Evolutionary conservation across 2,329 filamentous ascomycete species (phyloP).

Genomic region (Ceratocystis eucalypticola): DNA sequence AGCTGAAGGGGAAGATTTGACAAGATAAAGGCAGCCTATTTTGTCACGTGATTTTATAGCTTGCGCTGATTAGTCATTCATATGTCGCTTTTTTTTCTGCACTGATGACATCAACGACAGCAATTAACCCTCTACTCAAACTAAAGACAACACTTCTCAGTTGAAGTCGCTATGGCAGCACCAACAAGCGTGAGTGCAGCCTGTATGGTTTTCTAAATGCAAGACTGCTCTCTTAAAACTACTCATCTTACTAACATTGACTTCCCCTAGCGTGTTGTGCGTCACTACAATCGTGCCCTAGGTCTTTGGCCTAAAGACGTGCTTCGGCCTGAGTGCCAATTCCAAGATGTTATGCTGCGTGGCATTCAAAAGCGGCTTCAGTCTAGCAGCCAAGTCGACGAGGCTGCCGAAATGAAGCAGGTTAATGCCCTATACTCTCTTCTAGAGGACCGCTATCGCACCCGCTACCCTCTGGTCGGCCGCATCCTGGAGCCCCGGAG

Average conservation of each 20-base stretch:
- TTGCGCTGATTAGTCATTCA: neutral
- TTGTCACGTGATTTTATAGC: neutral
- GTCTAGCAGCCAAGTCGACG: constrained; percentile 17
- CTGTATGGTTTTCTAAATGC: too few species aligned
- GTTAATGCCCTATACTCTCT: constrained; percentile 47
- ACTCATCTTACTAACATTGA: neutral
- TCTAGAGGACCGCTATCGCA: constrained; percentile 45
- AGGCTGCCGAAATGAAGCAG: constrained; percentile 27
- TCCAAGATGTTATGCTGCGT: constrained; percentile 39
- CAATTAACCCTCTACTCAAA: too few species aligned
- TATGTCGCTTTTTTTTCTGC: neutral
- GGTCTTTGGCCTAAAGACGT: constrained; percentile 50
- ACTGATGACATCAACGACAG: neutral
- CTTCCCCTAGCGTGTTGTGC: constrained; percentile 13
- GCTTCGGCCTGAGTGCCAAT: constrained; percentile 48
- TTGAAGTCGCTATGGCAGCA: constrained; percentile 20
- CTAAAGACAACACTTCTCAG: neutral
- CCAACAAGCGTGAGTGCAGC: constrained; percentile 21
- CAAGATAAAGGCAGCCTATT: neutral
- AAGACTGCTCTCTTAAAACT: too few species aligned
- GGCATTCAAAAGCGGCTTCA: constrained; percentile 23
- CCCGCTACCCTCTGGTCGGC: constrained; percentile 20
- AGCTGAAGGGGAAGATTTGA: neutral
- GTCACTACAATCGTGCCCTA: constrained; percentile 37
- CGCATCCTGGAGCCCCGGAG: constrained; percentile 42